These are phyloP conservation scores for Pichia sp. DNA, from an alignment of 1,139 yeast genomes.

Conservation along the genomic window DNA sequence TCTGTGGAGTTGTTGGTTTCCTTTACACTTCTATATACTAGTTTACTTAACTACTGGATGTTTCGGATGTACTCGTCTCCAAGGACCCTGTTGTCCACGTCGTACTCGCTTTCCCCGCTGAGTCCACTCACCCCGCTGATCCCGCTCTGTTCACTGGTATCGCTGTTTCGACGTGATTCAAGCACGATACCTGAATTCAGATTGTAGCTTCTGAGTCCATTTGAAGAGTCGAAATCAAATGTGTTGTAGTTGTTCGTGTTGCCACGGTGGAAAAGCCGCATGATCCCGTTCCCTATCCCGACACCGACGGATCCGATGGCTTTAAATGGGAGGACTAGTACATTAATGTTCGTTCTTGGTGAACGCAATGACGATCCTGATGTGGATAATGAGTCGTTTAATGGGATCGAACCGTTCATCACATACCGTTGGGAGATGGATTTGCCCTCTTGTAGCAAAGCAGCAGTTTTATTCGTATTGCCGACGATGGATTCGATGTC, in stretches of 20 bases:
- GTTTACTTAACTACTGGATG: conserved; percentile 11
- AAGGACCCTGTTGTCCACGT: conserved; percentile 28
- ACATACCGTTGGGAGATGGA: conserved; percentile 24
- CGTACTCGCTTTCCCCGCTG: conserved; percentile 27
- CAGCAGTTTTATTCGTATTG: conserved; percentile 19
- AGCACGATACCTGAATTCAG: conserved; percentile 10
- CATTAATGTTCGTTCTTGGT: too few relatives aligned
- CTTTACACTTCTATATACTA: too few relatives aligned
- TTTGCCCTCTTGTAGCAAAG: conserved; percentile 28
- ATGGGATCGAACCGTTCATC: conserved; percentile 2
- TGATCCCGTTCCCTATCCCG: not conserved
- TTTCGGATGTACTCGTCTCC: conserved; percentile 29
- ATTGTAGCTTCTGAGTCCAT: conserved; percentile 25
- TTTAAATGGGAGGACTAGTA: not conserved
- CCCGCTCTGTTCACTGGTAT: conserved; percentile 2
- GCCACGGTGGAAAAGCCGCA: not conserved
- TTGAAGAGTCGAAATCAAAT: not conserved
- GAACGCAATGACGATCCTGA: too few relatives aligned
- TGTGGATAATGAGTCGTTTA: conserved; percentile 13
- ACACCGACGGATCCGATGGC: not conserved
- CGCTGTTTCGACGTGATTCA: conserved; percentile 9
- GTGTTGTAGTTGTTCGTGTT: not conserved
- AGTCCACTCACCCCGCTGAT: conserved; percentile 5
- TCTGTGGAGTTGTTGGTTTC: too few relatives aligned
- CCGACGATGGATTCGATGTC: conserved; percentile 13